These are phyloP conservation scores for Hypoxylon sp. DNA, from an alignment of 2,329 filamentous ascomycete species.

Conservation along the genomic window DNA sequence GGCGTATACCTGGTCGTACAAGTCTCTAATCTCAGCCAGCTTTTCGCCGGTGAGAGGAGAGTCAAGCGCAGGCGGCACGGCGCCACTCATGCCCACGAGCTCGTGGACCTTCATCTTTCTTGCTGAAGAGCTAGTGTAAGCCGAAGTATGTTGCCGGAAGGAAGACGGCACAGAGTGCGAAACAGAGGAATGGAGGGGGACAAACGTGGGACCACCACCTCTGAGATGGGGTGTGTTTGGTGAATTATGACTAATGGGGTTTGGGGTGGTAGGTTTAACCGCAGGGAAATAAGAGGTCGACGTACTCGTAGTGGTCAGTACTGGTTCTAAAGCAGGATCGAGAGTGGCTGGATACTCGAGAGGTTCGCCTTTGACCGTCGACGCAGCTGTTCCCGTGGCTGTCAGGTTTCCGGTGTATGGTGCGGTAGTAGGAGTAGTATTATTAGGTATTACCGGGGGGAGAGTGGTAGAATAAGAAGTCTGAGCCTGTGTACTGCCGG, in stretches of 20 bases:
- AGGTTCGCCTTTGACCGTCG: conserved; percentile 57
- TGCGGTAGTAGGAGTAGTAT: conserved; percentile 47
- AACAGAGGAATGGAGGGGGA: conserved; percentile 52
- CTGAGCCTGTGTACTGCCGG: conserved; percentile 41
- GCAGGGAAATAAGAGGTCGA: conserved; percentile 54
- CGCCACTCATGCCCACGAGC: conserved; percentile 74
- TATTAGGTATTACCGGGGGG: conserved; percentile 51
- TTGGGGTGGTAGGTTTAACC: conserved; percentile 49
- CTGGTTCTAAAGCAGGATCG: conserved; percentile 75
- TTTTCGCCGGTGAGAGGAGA: conserved; percentile 66
- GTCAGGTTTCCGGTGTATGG: conserved; percentile 53
- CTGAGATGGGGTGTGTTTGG: conserved; percentile 63
- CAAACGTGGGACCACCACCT: conserved; percentile 65
- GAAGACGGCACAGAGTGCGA: conserved; percentile 50
- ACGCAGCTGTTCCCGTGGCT: conserved; percentile 53
- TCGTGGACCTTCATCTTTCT: conserved; percentile 81
- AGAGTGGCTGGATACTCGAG: conserved; percentile 74
- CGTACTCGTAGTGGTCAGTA: conserved; percentile 56
- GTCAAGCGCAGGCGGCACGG: conserved; percentile 69
- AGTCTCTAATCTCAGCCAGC: conserved; percentile 76
- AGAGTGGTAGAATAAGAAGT: conserved; percentile 50
- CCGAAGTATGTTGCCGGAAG: conserved; percentile 53
- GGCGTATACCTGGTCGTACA: conserved; percentile 84
- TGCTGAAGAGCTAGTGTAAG: conserved; percentile 66
- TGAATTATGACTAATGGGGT: conserved; percentile 50